Conservation (phyloP, 768 basidiomycete genomes). For the Boletus eberwhitei region DNA sequence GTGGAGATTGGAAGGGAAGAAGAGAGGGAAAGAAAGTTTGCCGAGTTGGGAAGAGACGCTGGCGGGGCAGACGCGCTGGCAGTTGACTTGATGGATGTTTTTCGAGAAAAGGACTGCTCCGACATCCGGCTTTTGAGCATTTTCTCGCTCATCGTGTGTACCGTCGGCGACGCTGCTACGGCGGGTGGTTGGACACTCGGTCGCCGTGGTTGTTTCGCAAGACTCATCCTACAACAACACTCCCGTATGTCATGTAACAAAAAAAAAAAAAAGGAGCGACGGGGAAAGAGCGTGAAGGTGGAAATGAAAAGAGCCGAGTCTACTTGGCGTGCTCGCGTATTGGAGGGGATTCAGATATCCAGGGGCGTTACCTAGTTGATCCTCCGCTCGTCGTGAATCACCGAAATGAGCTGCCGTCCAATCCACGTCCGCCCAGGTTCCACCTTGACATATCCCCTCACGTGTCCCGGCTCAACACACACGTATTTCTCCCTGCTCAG, state of each 20-base stretch:
- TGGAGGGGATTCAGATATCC: neutral
- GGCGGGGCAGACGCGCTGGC: neutral
- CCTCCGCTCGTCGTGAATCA: conserved; percentile 33
- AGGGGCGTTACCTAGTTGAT: neutral
- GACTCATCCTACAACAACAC: conserved; percentile 11
- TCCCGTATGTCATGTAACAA: too few relatives aligned
- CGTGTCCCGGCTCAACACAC: conserved; percentile 90
- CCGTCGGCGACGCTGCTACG: conserved; percentile 32
- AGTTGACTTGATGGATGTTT: conserved; percentile 18
- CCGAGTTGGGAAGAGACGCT: conserved; percentile 1
- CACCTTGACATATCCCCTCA: conserved; percentile 65
- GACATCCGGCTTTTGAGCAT: conserved; percentile 47
- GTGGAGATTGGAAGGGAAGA: neutral
- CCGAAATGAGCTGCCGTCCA: conserved; percentile 68
- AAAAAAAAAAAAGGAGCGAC: conserved; percentile 1
- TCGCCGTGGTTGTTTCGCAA: conserved; percentile 15
- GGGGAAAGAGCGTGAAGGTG: neutral
- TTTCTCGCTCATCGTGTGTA: conserved; percentile 30
- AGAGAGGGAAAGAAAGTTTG: conserved; percentile 11
- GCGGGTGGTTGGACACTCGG: conserved; percentile 22
- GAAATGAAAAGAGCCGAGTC: neutral
- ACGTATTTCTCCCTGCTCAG: conserved; percentile 69
- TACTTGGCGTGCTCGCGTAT: neutral
- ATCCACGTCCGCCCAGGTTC: conserved; percentile 68
- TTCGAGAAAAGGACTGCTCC: conserved; percentile 42